Percentiles rank a stretch among this genome's conserved stretches.
phyloP scores from a whole-genome alignment of 2,329 filamentous ascomycete genomes.

The Myriosclerotinia duriaeana region DNA sequence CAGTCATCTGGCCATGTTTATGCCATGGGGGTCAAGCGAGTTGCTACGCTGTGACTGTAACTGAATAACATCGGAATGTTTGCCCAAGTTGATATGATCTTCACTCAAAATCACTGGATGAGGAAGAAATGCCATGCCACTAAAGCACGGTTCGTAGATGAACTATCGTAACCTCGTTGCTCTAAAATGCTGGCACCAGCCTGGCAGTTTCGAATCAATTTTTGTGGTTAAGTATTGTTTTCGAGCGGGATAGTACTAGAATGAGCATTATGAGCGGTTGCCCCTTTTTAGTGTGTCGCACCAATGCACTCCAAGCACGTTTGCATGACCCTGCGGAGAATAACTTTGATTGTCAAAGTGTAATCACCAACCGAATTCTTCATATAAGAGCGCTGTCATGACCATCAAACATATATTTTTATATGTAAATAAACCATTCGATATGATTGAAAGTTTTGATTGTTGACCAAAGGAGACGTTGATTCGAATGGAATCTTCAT shows the following conservation, averaged over 20 bases:
- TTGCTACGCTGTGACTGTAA: not conserved
- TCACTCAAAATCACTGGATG: not conserved
- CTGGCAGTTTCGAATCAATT: conserved; percentile 14
- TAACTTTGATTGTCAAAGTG: not conserved
- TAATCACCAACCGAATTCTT: not conserved
- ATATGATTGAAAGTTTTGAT: not conserved
- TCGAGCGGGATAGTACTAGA: not conserved
- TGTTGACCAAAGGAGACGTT: not conserved
- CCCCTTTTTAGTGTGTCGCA: conserved; percentile 14
- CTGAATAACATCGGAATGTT: conserved; percentile 3
- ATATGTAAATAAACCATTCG: not conserved
- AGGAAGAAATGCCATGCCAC: conserved; percentile 15
- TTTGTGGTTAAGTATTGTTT: not conserved
- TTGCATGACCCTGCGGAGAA: conserved; percentile 7
- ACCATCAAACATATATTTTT: not conserved
- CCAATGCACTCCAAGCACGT: conserved; percentile 9
- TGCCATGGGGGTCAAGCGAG: not conserved
- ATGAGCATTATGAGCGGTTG: conserved; percentile 5
- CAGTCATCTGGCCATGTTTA: conserved; percentile 1
- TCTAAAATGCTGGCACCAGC: not conserved
- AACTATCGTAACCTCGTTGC: not conserved
- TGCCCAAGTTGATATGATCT: conserved; percentile 11
- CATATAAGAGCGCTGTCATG: not conserved
- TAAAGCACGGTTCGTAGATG: conserved; percentile 3
- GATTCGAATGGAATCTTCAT: not conserved